Evolutionary conservation across 352 stramenopile genomes (phyloP), one percentile per base, ranked within the genome.

Genomic region (Saprolegnia diclina): DNA sequence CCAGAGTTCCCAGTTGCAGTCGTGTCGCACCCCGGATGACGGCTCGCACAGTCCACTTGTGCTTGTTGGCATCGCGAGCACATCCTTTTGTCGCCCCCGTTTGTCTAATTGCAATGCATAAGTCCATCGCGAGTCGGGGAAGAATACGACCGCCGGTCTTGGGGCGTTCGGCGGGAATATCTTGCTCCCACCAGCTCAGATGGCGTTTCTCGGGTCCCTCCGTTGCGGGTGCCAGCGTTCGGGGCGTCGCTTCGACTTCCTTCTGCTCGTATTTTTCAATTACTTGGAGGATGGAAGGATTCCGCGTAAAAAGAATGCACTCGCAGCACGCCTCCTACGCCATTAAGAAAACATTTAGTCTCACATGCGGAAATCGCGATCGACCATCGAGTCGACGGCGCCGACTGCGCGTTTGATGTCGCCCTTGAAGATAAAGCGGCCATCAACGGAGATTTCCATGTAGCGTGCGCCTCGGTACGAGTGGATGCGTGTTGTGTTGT

Each of bases 271-370:
- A 90, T 65, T 92, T 92, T 65, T 92, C 85, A 45, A 94, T 92
- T 26, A 90, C 71, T 53, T 83, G 74, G 35, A 95, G 73, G 35
- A 91, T 92, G 0, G 76, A 82, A 56, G 81, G 61, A 67, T 83
- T 87, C 37, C 79, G 91, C 3, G 87, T 94, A 63, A 96, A 96
- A 11, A 94, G 69, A 50, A 96, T 94, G 56, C 79, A 91, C 67
- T 96, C 87, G 61, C 81, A 79, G 55, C 83, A 91, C 5, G 77
- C 71, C n/a, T 89, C 80, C 18, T 81, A 65, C n/a, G 81, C 80
- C 52, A 83, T 78, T n/a, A 1, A 77, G 29, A 35, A 5, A 35
- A 35, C 3, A 14, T 14, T 4, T 48, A n/a, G 42, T 48, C 42
- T 48, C 2, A n/a, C 2, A 11, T 1, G 18, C 5, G 29, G 18